A percentile compares a stretch with the other conserved stretches of the same genome.
phyloP scores from a whole-genome alignment of 495 filamentous ascomycete species.

The Aspergillus sclerotioniger region DNA sequence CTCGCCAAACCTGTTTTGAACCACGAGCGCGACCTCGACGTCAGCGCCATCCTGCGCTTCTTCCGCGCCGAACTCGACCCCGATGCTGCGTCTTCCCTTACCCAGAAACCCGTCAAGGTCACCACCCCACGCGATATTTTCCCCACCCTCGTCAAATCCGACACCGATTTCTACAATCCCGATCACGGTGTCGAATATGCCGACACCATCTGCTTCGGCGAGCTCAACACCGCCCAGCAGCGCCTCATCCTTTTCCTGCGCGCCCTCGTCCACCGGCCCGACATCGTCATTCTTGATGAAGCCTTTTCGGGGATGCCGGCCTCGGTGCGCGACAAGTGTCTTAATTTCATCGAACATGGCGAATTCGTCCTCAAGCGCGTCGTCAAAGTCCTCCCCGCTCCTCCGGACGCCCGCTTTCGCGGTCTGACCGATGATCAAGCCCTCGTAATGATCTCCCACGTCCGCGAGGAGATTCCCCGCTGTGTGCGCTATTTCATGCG shows the following conservation, averaged over 20 bases:
- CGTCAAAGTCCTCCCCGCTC: slow-evolving; percentile 2
- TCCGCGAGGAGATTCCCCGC: slow-evolving; percentile 84
- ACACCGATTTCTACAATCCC: slow-evolving; percentile 13
- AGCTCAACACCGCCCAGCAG: slow-evolving; percentile 74
- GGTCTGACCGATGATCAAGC: slow-evolving; percentile 66
- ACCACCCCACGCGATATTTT: slow-evolving; percentile 4
- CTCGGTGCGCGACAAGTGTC: slow-evolving; percentile 76
- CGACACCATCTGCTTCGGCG: slow-evolving; percentile 65
- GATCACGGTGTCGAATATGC: slow-evolving; percentile 61
- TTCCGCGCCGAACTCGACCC: slow-evolving; percentile 75
- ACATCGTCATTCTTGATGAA: slow-evolving; percentile 90
- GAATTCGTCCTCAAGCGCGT: slow-evolving; percentile 27
- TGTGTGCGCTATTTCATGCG: slow-evolving; percentile 78
- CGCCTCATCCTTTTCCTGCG: slow-evolving; percentile 82
- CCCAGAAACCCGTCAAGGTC: slow-evolving; percentile 14
- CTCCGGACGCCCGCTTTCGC: slow-evolving; percentile 11
- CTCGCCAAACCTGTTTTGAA: slow-evolving; percentile 63
- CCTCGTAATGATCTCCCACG: slow-evolving; percentile 82
- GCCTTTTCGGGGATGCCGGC: slow-evolving; percentile 88
- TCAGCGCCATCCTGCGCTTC: slow-evolving; percentile 66
- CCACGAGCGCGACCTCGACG: slow-evolving; percentile 48
- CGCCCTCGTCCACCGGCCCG: slow-evolving; percentile 76
- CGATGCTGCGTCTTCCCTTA: slow-evolving; percentile 11
- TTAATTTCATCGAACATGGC: slow-evolving; percentile 69
- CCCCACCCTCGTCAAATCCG: slow-evolving; percentile 8